Evolutionary conservation across 176 grass and related monocot species (phyloP).

Genomic region (Musa schizocarpa): DNA sequence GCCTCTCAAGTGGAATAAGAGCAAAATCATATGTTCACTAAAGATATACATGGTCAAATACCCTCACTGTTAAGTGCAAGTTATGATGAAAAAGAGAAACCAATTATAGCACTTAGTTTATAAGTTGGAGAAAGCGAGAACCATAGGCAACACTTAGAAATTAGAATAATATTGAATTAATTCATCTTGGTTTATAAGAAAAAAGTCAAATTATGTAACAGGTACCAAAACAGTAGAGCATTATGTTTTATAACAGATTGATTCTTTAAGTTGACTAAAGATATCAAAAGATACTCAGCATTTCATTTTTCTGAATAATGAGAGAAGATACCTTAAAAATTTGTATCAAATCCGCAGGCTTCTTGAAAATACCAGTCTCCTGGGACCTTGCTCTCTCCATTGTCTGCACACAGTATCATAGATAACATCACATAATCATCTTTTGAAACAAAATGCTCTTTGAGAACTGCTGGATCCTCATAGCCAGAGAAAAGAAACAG

Average conservation of each 20-base stretch:
- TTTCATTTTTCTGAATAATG: neutral
- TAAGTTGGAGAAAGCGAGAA: neutral
- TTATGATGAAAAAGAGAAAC: neutral
- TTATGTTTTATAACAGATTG: neutral
- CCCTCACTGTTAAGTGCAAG: neutral
- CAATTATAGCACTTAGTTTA: neutral
- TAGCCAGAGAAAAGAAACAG: neutral
- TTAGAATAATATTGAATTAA: neutral
- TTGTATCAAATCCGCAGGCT: constrained; percentile 79
- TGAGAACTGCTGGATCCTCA: neutral
- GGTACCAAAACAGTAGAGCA: neutral
- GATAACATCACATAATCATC: neutral
- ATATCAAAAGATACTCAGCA: neutral
- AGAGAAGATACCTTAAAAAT: constrained; percentile 89
- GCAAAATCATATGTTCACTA: neutral
- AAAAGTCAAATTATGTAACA: neutral
- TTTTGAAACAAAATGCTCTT: neutral
- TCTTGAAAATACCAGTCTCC: constrained; percentile 83
- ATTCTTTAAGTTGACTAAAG: constrained; percentile 5
- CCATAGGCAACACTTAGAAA: neutral
- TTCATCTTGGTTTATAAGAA: neutral
- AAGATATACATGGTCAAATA: neutral
- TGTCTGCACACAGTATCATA: constrained; percentile 34
- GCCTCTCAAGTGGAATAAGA: neutral
- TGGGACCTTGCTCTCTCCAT: constrained; percentile 90